phyloP scores from a whole-genome alignment of 1,139 yeast genomes.

The Lodderomyces theae region DNA sequence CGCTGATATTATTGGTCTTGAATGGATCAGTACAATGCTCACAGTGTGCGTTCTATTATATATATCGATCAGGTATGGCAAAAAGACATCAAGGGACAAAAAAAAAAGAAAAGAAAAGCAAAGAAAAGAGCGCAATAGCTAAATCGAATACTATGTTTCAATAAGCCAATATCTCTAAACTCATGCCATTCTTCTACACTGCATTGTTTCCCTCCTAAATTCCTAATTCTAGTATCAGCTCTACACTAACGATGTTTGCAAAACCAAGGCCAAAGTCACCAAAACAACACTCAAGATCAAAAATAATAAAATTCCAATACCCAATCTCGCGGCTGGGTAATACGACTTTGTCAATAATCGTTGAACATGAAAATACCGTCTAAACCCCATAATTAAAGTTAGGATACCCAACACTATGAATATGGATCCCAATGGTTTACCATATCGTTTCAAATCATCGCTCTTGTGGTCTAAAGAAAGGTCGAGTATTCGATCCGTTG shows the following conservation, averaged over 20 bases:
- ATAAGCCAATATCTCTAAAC: too few species aligned
- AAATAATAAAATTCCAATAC: slow-evolving; percentile 21
- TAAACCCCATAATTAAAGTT: slow-evolving; percentile 32
- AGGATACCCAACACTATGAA: slow-evolving; percentile 37
- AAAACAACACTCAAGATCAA: slow-evolving; percentile 22
- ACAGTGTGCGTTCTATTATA: too few species aligned
- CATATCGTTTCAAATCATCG: slow-evolving; percentile 21
- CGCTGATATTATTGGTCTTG: too few species aligned
- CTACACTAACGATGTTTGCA: slow-evolving; percentile 16
- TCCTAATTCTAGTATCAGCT: too few species aligned
- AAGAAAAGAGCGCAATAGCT: too few species aligned
- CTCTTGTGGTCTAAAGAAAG: slow-evolving; percentile 11
- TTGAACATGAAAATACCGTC: slow-evolving; percentile 37
- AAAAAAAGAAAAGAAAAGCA: too few species aligned
- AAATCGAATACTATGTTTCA: too few species aligned
- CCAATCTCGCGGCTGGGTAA: slow-evolving; percentile 32
- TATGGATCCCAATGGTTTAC: slow-evolving; percentile 37
- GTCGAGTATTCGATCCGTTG: slow-evolving; percentile 13
- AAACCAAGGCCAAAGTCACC: slow-evolving; percentile 23
- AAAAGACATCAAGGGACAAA: too few species aligned
- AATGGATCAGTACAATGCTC: too few species aligned
- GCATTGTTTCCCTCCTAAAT: not conserved
- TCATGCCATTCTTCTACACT: not conserved
- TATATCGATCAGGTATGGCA: too few species aligned
- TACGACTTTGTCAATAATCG: slow-evolving; percentile 23